These are phyloP conservation scores for Apophysomyces ossiformis DNA, from an alignment of 371 early-diverging fungal species.

Conservation along the genomic window DNA sequence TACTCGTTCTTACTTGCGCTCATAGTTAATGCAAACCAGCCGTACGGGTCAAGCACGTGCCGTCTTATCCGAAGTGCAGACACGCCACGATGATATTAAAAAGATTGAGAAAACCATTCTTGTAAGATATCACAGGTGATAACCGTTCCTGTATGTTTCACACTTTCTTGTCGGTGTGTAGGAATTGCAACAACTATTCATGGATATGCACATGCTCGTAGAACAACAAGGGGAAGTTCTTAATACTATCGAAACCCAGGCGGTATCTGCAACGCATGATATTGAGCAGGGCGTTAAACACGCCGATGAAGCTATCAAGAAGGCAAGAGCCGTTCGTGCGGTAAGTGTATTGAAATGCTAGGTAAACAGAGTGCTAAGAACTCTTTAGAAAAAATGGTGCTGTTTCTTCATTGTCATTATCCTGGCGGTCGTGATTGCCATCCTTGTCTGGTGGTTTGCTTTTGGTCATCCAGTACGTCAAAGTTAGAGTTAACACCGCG, in stretches of 20 bases:
- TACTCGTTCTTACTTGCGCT: neutral
- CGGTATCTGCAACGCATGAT: constrained; percentile 63
- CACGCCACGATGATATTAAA: constrained; percentile 84
- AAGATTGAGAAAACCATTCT: constrained; percentile 86
- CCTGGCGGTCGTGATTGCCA: constrained; percentile 46
- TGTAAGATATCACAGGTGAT: constrained; percentile 33
- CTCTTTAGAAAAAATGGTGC: constrained; percentile 62
- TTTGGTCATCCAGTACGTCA: constrained; percentile 29
- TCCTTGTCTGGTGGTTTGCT: constrained; percentile 54
- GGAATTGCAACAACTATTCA: constrained; percentile 87
- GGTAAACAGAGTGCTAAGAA: neutral
- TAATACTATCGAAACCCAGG: constrained; percentile 72
- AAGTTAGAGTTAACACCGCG: neutral
- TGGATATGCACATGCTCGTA: constrained; percentile 88
- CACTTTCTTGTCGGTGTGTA: constrained; percentile 26
- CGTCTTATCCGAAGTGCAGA: constrained; percentile 83
- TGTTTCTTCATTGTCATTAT: constrained; percentile 57
- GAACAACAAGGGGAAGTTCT: constrained; percentile 77
- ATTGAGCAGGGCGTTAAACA: constrained; percentile 72
- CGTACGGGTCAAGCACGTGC: constrained; percentile 78
- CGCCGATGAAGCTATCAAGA: constrained; percentile 68
- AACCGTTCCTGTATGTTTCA: neutral
- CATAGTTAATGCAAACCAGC: constrained; percentile 67
- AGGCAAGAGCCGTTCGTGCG: constrained; percentile 73
- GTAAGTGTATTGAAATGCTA: constrained; percentile 34